These are phyloP conservation scores for Fusarium sarcochroum DNA, from an alignment of 2,329 filamentous ascomycete genomes.

Conservation along the genomic window DNA sequence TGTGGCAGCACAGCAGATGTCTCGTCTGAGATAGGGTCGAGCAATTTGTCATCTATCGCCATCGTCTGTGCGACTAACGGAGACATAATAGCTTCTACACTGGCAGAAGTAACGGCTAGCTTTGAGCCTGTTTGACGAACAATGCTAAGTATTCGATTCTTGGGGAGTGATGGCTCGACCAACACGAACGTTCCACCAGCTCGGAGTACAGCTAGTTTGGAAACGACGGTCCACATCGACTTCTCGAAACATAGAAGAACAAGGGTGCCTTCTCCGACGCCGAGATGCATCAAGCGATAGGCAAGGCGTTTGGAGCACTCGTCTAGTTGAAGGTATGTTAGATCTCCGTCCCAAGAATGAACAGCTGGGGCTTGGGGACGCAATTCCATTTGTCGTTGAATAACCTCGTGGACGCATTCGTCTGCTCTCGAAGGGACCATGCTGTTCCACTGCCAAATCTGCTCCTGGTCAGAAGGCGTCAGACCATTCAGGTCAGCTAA, in stretches of 20 bases:
- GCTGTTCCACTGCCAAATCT: constrained; percentile 40
- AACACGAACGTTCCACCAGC: not conserved
- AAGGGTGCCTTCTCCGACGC: not conserved
- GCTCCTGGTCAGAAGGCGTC: not conserved
- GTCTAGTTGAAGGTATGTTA: constrained; percentile 40
- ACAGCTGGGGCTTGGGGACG: constrained; percentile 26
- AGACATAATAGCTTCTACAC: not conserved
- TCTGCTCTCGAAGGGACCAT: constrained; percentile 19
- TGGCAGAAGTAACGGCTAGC: not conserved
- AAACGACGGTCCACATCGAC: not conserved
- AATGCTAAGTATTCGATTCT: not conserved
- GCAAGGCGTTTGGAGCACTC: not conserved
- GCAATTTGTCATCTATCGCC: not conserved
- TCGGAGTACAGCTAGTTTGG: not conserved
- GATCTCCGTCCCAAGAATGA: constrained; percentile 46
- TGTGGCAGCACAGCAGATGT: not conserved
- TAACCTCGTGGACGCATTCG: constrained; percentile 40
- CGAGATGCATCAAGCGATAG: not conserved
- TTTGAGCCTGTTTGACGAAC: not conserved
- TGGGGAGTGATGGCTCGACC: not conserved
- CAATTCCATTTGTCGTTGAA: constrained; percentile 17
- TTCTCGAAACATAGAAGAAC: constrained; percentile 3
- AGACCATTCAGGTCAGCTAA: not conserved
- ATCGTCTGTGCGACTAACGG: not conserved
- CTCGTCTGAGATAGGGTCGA: not conserved